Conservation (phyloP, 768 basidiomycete genomes). For the Amylocystis lapponica region DNA sequence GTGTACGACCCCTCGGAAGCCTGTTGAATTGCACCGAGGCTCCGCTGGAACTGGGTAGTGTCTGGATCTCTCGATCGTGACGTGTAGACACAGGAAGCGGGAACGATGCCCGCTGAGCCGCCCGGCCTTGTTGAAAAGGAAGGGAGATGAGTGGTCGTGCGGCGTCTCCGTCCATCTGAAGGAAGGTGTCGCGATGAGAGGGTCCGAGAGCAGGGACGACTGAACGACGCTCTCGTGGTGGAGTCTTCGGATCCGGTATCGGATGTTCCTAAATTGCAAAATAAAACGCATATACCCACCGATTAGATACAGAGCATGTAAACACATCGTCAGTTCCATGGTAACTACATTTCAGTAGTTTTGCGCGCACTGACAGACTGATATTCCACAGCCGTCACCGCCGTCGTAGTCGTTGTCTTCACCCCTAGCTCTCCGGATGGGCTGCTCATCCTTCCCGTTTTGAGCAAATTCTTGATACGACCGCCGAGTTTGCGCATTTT, state of each 20-base stretch:
- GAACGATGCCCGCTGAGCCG: no score
- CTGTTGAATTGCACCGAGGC: slow-evolving; percentile 5
- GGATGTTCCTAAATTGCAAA: slow-evolving; percentile 21
- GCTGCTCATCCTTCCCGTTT: neutral
- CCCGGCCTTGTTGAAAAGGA: neutral
- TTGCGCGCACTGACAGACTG: slow-evolving; percentile 17
- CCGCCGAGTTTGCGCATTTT: slow-evolving; percentile 13
- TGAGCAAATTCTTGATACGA: slow-evolving; percentile 9
- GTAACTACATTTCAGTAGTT: no score
- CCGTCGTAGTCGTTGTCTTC: slow-evolving; percentile 16
- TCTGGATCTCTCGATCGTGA: no score
- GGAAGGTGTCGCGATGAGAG: slow-evolving; percentile 7
- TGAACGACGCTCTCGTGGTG: neutral
- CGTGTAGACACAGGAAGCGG: no score
- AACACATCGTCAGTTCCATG: no score
- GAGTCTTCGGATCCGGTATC: slow-evolving; percentile 10
- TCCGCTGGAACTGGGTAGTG: neutral
- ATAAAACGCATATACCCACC: neutral
- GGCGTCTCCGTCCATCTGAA: slow-evolving; percentile 5
- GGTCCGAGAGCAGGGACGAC: slow-evolving; percentile 4
- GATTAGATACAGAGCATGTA: no score
- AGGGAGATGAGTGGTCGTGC: neutral
- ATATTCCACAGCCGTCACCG: slow-evolving; percentile 19
- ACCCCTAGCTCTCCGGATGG: slow-evolving; percentile 8
- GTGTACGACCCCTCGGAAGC: slow-evolving; percentile 6